Evolutionary conservation across 345 rosid genomes (phyloP).

Genomic region (Cardamine chenopodiifolia): DNA sequence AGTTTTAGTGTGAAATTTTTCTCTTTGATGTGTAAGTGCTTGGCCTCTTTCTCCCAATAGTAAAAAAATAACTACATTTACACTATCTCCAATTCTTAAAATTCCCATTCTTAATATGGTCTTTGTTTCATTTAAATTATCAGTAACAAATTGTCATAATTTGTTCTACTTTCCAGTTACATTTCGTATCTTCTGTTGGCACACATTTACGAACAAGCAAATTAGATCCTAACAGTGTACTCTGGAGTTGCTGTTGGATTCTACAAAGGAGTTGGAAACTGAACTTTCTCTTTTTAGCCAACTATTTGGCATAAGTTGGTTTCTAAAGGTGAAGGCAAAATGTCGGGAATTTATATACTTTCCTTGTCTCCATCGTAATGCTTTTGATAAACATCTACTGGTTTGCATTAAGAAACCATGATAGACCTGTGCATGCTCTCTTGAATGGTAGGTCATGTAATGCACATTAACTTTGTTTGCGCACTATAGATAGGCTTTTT

Average conservation of each 20-base stretch:
- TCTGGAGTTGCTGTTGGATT: constrained; percentile 91
- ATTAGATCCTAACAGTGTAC: constrained; percentile 61
- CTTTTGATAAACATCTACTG: not conserved
- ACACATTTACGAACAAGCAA: constrained; percentile 88
- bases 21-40: constrained; percentile 87
- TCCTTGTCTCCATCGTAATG: not conserved
- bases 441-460: constrained; percentile 62
- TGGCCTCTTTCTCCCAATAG: constrained; percentile 11
- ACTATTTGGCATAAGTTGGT: constrained; percentile 1
- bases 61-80: constrained; percentile 3
- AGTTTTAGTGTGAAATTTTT: constrained; percentile 49
- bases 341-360: not conserved
- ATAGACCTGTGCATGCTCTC: constrained; percentile 48
- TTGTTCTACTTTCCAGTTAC: constrained; percentile 54
- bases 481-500: constrained; percentile 7
- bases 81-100: constrained; percentile 11
- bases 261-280: constrained; percentile 88
- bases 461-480: not conserved
- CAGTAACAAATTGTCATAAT: constrained; percentile 29
- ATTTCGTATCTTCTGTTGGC: constrained; percentile 97
- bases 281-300: constrained; percentile 17
- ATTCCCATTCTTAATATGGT: not conserved
- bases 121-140: constrained; percentile 19
- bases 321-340: not conserved
- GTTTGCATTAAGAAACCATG: constrained; percentile 12